Evolutionary conservation across 2,329 filamentous ascomycete species (phyloP), one percentile per base, ranked within the genome.

Genomic region (Phoma sp.): DNA sequence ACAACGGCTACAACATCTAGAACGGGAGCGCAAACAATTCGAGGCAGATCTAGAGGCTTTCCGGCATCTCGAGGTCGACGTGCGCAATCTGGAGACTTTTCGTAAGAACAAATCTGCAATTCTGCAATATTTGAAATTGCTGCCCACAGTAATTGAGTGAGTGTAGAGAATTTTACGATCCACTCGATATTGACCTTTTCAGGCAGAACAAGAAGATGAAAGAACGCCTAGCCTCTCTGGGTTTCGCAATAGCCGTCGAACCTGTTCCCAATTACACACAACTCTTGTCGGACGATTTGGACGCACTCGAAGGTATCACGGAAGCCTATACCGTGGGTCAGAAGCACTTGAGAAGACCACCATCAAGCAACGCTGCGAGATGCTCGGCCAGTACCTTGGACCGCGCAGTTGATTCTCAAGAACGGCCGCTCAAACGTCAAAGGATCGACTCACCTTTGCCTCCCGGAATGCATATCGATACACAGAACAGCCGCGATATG

Each of bases 121-220:
- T 29, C 37, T 60, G 14, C 64, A 71, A 33, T 68, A 70, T 35
- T 33, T 73, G 33, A 64, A 65, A 32, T 55, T 69, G 23, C 43
- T 74, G 2, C 67, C 69, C 1, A 61, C 52, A 35, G 27, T 73
- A 14, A 41, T 62, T 2, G 68, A 72, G 70, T 73, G 59, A 25
- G 67, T 53, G 11, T 9, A 11, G 1, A 13, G 25, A 6, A 7
- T 14, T 36, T 10, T 7, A 10, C 7, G 9, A 22, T 18, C 18
- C 22, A 13, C 3, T 2, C n/a, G 11, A 8, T 0, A 14, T 61
- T 71, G 43, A 71, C 23, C 6, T 13, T 1, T 4, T 2, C 13
- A 74, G 70, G 7, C 68, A 73, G 39, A 72, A 70, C 27, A 53
- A 57, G 10, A 60, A 60, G 47, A 70, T 74, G 69, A 64, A 60